A percentile compares a stretch with the other conserved stretches of the same genome.
Conservation (phyloP, 768 basidiomycete species). For the Pilatotrama ljubarskyi region DNA sequence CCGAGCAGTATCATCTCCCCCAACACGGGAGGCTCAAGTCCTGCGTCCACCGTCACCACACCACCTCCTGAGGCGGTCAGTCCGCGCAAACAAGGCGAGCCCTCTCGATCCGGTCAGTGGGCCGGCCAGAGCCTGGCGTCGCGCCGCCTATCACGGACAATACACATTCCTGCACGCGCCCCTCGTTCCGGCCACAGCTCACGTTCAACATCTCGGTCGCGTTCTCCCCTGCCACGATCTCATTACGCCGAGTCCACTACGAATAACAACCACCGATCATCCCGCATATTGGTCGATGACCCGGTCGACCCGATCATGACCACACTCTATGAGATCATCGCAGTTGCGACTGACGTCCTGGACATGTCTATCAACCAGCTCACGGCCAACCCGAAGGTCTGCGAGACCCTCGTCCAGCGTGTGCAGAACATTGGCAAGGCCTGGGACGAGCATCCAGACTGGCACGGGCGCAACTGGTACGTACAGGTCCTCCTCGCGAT, state of each 20-base stretch:
- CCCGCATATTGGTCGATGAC: constrained; percentile 81
- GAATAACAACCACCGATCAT: constrained; percentile 68
- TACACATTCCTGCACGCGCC: constrained; percentile 70
- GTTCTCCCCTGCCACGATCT: constrained; percentile 84
- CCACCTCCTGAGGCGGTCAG: constrained; percentile 63
- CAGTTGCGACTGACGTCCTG: constrained; percentile 88
- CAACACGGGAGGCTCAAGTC: constrained; percentile 53
- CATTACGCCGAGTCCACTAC: constrained; percentile 68
- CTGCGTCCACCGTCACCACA: constrained; percentile 41
- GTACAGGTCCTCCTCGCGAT: constrained; percentile 95
- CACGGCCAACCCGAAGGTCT: constrained; percentile 80
- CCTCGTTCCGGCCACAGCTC: constrained; percentile 80
- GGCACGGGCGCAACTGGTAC: constrained; percentile 98
- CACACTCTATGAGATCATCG: constrained; percentile 88
- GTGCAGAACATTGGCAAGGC: constrained; percentile 90
- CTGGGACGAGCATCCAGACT: constrained; percentile 98
- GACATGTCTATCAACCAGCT: constrained; percentile 89
- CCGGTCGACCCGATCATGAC: constrained; percentile 88
- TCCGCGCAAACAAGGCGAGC: constrained; percentile 60
- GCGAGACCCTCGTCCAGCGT: constrained; percentile 84
- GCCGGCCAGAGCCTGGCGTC: constrained; percentile 52
- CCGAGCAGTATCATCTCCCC: constrained; percentile 56
- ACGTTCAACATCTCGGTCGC: constrained; percentile 91
- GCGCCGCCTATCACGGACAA: constrained; percentile 81
- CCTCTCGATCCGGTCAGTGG: constrained; percentile 52